Evolutionary conservation across 768 basidiomycete genomes (phyloP), one percentile per base, ranked within the genome.

Genomic region (Ramaria sp.): DNA sequence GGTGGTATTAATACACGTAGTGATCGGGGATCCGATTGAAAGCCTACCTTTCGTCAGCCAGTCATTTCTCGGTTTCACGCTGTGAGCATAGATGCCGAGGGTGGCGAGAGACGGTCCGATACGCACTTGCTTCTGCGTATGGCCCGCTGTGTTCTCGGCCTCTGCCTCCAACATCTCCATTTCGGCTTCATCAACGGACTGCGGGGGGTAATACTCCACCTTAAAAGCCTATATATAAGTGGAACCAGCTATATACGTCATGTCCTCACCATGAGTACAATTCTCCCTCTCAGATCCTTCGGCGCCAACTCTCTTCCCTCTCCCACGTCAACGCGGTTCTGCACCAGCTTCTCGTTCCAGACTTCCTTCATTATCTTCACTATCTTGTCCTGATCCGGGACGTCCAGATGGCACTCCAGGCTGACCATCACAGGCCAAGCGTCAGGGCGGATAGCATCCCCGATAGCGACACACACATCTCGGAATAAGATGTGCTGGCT

Each of bases 371-470:
- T 75, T 46, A 78, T 70, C 30, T 66, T 64, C 10, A 84, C 78
- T 17, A 84, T 67, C 61, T 82, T 75, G 20, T 67, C 65, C 63
- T 84, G 83, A 0, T 73, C 73, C 30, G 69, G 69, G 0, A 73
- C 65, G 15, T 72, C 74, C 22, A 84, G 81, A 59, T 84, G 82
- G 60, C 81, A 83, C 63, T 84, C 83, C 4, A 84, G 70, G 42
- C 77, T 78, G 50, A 84, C 75, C 57, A 83, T 63, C 19, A 83
- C 71, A 1, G 83, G 82, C 78, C 80, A 82, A 47, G 74, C 71
- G 1, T 61, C 70, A 4, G 57, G 33, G 15, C 54, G 19, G 13
- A 82, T 64, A 4, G 71, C 68, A 13, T 73, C 65, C 1, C 72
- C 74, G 57, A 83, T 82, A 0, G 81, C 79, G 13, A 67, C 60